These are phyloP conservation scores for Biscutella laevigata DNA, from an alignment of 441 rosid species.

Conservation along the genomic window DNA sequence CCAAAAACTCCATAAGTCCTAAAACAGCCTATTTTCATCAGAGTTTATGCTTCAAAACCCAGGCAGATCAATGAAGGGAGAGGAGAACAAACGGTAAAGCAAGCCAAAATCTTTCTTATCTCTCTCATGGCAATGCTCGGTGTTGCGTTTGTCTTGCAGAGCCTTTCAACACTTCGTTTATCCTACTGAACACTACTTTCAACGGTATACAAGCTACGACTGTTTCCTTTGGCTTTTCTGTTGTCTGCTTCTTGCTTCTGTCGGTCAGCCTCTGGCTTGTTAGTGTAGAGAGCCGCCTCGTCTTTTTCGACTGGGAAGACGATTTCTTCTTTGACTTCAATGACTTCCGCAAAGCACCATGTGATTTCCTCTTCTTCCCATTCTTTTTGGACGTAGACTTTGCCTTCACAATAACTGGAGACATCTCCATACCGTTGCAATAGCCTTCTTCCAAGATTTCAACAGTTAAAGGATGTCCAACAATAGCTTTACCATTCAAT, in stretches of 20 bases:
- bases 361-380: constrained; percentile 28
- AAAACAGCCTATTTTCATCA: constrained; percentile 9
- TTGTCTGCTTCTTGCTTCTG: constrained; percentile 30
- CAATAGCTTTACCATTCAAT: constrained; percentile 71
- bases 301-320: constrained; percentile 50
- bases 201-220: constrained; percentile 79
- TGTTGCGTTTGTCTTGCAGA: constrained; percentile 39
- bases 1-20: not conserved
- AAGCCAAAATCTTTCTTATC: not conserved
- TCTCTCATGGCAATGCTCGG: constrained; percentile 33
- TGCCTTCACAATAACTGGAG: constrained; percentile 20
- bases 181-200: constrained; percentile 81
- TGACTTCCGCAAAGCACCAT: constrained; percentile 30
- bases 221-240: constrained; percentile 50
- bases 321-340: constrained; percentile 41
- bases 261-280: constrained; percentile 43
- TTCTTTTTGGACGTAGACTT: constrained; percentile 27
- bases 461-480: constrained; percentile 75
- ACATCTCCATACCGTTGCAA: constrained; percentile 23
- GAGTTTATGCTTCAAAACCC: constrained; percentile 7
- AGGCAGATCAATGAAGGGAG: not conserved
- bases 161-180: constrained; percentile 75
- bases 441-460: constrained; percentile 42
- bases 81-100: not conserved
- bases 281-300: constrained; percentile 66